phyloP scores from a whole-genome alignment of 2,329 filamentous ascomycete genomes.

The Stachybotrys echinatus region DNA sequence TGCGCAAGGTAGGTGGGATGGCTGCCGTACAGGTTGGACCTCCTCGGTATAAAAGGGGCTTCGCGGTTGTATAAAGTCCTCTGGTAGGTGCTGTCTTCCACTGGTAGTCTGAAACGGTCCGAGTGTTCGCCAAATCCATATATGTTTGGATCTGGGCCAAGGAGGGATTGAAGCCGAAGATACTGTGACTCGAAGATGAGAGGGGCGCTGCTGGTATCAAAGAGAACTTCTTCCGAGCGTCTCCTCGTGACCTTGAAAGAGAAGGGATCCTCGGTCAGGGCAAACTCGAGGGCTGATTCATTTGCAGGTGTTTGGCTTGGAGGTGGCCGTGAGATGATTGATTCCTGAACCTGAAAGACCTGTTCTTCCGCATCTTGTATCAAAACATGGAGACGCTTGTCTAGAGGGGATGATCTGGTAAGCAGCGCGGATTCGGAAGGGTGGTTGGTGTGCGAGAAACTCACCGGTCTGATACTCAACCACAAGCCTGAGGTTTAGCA shows the following conservation, averaged over 20 bases:
- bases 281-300: constrained; percentile 37
- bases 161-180: constrained; percentile 60
- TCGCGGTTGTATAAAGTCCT: constrained; percentile 70
- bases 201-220: constrained; percentile 57
- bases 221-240: constrained; percentile 58
- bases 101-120: constrained; percentile 34
- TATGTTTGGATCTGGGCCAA: constrained; percentile 68
- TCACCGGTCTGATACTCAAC: too few relatives aligned
- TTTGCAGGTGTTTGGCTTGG: background rate
- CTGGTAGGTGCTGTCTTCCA: constrained; percentile 14
- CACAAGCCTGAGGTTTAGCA: too few relatives aligned
- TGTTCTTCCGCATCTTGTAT: constrained; percentile 60
- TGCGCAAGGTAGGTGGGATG: constrained; percentile 74
- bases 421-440: too few relatives aligned
- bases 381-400: constrained; percentile 65
- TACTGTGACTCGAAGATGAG: constrained; percentile 74
- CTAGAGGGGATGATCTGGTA: too few relatives aligned
- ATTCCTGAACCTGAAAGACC: constrained; percentile 66
- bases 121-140: constrained; percentile 73
- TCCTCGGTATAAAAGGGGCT: constrained; percentile 55
- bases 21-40: constrained; percentile 66
- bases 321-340: constrained; percentile 53
- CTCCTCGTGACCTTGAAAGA: constrained; percentile 59
- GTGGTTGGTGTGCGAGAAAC: too few relatives aligned
- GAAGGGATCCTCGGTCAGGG: constrained; percentile 42